These are phyloP conservation scores for Violaceomyces palustris DNA, from an alignment of 1,284 basidiomycete species.

Conservation along the genomic window DNA sequence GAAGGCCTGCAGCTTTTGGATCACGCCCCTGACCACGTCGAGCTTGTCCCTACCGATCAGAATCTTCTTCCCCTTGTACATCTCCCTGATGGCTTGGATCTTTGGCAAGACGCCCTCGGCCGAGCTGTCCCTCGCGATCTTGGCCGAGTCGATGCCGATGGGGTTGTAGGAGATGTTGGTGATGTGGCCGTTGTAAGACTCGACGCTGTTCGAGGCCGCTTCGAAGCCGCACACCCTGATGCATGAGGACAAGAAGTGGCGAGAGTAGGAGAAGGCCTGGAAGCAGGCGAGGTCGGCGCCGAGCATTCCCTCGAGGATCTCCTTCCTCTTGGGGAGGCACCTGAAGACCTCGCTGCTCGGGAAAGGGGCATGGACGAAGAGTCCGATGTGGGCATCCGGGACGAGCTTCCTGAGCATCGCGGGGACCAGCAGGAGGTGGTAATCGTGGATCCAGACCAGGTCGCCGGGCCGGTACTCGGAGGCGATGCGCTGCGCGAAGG, in stretches of 20 bases:
- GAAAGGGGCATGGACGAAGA: slow-evolving; percentile 97
- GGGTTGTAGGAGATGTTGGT: slow-evolving; percentile 84
- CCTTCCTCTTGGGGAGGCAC: slow-evolving; percentile 75
- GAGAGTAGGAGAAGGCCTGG: slow-evolving; percentile 92
- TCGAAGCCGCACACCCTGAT: slow-evolving; percentile 95
- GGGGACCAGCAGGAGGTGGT: slow-evolving; percentile 87
- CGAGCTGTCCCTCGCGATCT: slow-evolving; percentile 75
- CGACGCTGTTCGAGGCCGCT: slow-evolving; percentile 68
- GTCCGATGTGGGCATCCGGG: slow-evolving; percentile 71
- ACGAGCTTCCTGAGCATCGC: slow-evolving; percentile 73
- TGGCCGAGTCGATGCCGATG: slow-evolving; percentile 91
- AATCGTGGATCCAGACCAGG: slow-evolving; percentile 60
- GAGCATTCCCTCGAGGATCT: slow-evolving; percentile 96
- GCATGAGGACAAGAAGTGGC: slow-evolving; percentile 91
- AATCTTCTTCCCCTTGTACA: slow-evolving; percentile 97
- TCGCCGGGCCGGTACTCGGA: slow-evolving; percentile 78
- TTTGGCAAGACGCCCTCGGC: slow-evolving; percentile 82
- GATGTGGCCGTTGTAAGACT: slow-evolving; percentile 83
- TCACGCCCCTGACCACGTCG: slow-evolving; percentile 93
- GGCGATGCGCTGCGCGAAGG: slow-evolving; percentile 74
- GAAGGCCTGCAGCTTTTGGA: slow-evolving; percentile 96
- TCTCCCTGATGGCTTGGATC: slow-evolving; percentile 71
- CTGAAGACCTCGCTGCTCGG: slow-evolving; percentile 94
- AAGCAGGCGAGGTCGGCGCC: slow-evolving; percentile 94
- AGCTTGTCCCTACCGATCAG: slow-evolving; percentile 98